Conservation (phyloP, 441 rosid species). For the Viola pubescens region DNA sequence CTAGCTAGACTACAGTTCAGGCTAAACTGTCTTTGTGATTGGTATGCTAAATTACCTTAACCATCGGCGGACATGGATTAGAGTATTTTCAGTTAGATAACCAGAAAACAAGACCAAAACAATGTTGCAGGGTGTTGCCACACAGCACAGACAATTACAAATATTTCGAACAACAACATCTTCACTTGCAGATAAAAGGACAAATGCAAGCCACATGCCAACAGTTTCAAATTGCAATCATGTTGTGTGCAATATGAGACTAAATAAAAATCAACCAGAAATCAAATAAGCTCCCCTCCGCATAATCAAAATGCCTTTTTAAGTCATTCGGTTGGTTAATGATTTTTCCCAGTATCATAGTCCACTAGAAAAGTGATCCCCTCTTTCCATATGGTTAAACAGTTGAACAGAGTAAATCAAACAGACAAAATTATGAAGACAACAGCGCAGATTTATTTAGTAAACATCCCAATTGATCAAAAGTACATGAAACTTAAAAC, state of each 20-base stretch:
- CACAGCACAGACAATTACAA: too few species aligned
- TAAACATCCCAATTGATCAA: neutral
- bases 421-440: neutral
- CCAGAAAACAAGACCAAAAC: too few species aligned
- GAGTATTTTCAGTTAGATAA: too few species aligned
- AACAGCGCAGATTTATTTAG: neutral
- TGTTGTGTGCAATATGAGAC: neutral
- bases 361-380: neutral
- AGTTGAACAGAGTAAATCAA: neutral
- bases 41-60: too few species aligned
- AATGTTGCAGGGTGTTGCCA: too few species aligned
- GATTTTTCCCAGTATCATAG: neutral
- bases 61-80: too few species aligned
- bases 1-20: too few species aligned
- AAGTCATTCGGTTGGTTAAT: neutral
- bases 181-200: too few species aligned
- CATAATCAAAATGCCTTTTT: neutral
- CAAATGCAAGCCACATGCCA: too few species aligned
- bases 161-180: too few species aligned
- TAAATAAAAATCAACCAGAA: neutral
- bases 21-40: too few species aligned
- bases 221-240: neutral
- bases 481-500: neutral
- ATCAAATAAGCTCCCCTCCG: neutral
- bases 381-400: neutral